Conservation (phyloP, 2,329 filamentous ascomycete species). For the Venturia pyrina region DNA sequence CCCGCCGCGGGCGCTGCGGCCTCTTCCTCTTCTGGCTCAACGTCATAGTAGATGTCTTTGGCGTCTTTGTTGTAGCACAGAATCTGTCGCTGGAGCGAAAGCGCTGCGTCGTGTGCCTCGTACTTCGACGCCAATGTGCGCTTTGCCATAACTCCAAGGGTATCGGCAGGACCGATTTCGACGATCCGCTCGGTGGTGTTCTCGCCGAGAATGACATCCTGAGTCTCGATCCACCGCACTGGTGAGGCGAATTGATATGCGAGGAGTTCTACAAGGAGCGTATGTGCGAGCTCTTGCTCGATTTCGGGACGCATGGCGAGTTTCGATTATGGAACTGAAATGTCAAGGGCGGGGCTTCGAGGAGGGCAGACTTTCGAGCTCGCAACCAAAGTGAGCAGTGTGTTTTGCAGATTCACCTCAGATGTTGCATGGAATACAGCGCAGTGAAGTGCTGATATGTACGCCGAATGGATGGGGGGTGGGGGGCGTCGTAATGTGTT, state of each 20-base stretch:
- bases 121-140: slow-evolving; percentile 93
- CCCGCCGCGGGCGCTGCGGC: slow-evolving; percentile 43
- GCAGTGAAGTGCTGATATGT: background rate
- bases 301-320: slow-evolving; percentile 88
- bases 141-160: slow-evolving; percentile 94
- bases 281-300: slow-evolving; percentile 98
- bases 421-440: background rate
- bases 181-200: slow-evolving; percentile 95
- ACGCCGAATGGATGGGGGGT: background rate
- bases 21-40: slow-evolving; percentile 90
- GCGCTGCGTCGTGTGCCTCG: slow-evolving; percentile 95
- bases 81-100: slow-evolving; percentile 92
- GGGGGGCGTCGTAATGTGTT: background rate
- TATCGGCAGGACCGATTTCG: slow-evolving; percentile 94
- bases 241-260: slow-evolving; percentile 99
- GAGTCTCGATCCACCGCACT: slow-evolving; percentile 99
- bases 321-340: slow-evolving; percentile 6
- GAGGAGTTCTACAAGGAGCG: slow-evolving; percentile 93
- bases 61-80: slow-evolving; percentile 99
- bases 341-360: slow-evolving; percentile 5
- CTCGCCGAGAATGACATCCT: slow-evolving; percentile 97
- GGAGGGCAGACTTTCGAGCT: background rate
- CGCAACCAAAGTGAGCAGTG: slow-evolving; percentile 4
- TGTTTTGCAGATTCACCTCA: background rate
- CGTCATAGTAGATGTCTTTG: slow-evolving; percentile 99